Percentiles rank a stretch among this genome's conserved stretches.
phyloP scores from a whole-genome alignment of 768 basidiomycete species.

The Mycena rebaudengoi region DNA sequence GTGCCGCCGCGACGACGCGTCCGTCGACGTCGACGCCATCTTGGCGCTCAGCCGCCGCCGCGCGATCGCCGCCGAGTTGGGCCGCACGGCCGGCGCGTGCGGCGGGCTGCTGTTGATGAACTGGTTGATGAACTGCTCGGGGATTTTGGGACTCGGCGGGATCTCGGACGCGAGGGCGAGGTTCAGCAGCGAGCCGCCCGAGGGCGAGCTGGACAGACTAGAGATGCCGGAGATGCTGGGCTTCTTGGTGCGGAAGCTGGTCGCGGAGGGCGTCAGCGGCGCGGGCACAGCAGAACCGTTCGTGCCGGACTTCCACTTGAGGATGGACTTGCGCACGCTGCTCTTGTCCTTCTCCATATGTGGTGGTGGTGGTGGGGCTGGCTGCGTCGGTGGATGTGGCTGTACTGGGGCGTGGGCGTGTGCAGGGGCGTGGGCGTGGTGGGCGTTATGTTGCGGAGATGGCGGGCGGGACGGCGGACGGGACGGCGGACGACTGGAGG shows the following conservation, averaged over 20 bases:
- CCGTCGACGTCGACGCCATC: slow-evolving; percentile 44
- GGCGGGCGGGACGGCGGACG: slow-evolving; percentile 39
- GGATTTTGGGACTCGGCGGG: slow-evolving; percentile 71
- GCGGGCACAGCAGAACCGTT: slow-evolving; percentile 30
- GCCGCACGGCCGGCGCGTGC: slow-evolving; percentile 32
- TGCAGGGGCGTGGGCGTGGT: slow-evolving; percentile 28
- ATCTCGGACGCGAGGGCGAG: slow-evolving; percentile 51
- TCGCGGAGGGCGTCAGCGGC: slow-evolving; percentile 25
- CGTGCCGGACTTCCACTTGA: slow-evolving; percentile 69
- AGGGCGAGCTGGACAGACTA: slow-evolving; percentile 31
- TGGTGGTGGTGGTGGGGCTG: slow-evolving; percentile 36
- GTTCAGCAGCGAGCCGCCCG: slow-evolving; percentile 31
- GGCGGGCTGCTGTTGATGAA: slow-evolving; percentile 33
- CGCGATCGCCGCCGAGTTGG: slow-evolving; percentile 24
- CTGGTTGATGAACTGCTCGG: slow-evolving; percentile 52
- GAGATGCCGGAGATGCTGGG: slow-evolving; percentile 23
- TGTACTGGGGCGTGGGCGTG: slow-evolving; percentile 31
- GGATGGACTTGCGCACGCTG: slow-evolving; percentile 71
- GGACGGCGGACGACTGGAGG: slow-evolving; percentile 8
- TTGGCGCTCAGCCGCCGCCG: slow-evolving; percentile 37
- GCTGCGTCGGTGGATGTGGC: not conserved
- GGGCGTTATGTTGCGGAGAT: slow-evolving; percentile 38
- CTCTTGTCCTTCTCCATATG: slow-evolving; percentile 48
- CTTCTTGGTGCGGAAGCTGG: slow-evolving; percentile 21
- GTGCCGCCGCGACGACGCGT: slow-evolving; percentile 36